Evolutionary conservation across 768 basidiomycete species (phyloP), one percentile per base, ranked within the genome.

Genomic region (Pisolithus microcarpus): DNA sequence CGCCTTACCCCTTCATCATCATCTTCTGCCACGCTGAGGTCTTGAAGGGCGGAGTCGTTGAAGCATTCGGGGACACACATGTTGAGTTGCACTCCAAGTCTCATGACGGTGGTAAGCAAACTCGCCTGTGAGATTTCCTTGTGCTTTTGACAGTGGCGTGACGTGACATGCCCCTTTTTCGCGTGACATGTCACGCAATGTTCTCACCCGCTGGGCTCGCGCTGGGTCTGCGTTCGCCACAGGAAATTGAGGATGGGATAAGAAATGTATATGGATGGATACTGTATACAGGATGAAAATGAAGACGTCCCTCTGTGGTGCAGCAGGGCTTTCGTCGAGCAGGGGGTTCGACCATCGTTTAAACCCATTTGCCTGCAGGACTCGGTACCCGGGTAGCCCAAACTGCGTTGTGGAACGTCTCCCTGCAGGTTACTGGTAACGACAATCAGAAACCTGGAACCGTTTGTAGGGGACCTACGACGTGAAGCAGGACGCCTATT

Each of bases 141-240:
- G 24, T n/a, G 24, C 19, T 1, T n/a, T 36, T 37, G 24, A n/a
- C 50, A 43, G 23, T 31, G 11, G 37, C 50, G 46, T 54, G 50
- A 54, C 18, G 36, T 50, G 49, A 50, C 49, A 43, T 16, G 7
- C 50, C 53, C 53, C 50, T 52, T 52, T 54, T 52, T 43, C n/a
- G 16, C 21, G 46, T 15, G 44, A 46, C 51, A 48, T 23, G 18
- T 38, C 8, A 31, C 42, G n/a, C 34, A 26, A 31, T 18, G 15
- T 34, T 37, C 34, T 34, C 42, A 13, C 34, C 30, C 13, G 13
- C 13, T 26, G 10, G 19, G 24, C 15, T 15, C 24, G 13, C 6
- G 3, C 19, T 13, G 34, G 21, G 21, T 24, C 21, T 30, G 24
- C 34, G 18, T 19, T 21, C 23, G 34, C 34, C 18, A 46, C 21